These are phyloP conservation scores for Cicer chorassanicum DNA, from an alignment of 306 rosid genomes.

Conservation along the genomic window DNA sequence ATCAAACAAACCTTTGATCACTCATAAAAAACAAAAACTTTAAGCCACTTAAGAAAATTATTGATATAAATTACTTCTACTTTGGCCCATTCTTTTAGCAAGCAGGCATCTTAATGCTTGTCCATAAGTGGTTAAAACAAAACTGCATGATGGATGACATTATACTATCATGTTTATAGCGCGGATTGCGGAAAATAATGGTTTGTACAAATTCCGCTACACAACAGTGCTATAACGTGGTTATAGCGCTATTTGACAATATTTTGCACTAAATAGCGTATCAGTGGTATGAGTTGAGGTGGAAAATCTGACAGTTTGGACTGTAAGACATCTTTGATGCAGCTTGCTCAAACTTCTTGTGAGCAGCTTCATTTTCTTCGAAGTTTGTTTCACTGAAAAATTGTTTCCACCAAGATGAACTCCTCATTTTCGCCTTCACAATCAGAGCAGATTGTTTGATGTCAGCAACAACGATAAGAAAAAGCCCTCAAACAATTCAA, in stretches of 20 bases:
- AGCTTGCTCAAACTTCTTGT: constrained; percentile 73
- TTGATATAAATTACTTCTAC: constrained; percentile 1
- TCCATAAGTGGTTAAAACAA: constrained; percentile 27
- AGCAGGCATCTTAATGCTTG: constrained; percentile 23
- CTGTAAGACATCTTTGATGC: constrained; percentile 64
- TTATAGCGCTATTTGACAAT: too few relatives aligned
- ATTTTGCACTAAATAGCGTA: neutral
- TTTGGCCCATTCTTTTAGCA: constrained; percentile 26
- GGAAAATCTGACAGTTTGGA: constrained; percentile 84
- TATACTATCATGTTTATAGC: constrained; percentile 35
- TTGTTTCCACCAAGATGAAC: constrained; percentile 84
- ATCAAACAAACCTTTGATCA: neutral
- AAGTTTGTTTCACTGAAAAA: constrained; percentile 67
- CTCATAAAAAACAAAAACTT: neutral
- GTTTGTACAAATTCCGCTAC: too few relatives aligned
- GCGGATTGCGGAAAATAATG: too few relatives aligned
- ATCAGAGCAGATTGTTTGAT: constrained; percentile 35
- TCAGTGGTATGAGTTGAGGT: constrained; percentile 74
- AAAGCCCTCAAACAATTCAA: constrained; percentile 1
- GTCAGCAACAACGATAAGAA: constrained; percentile 27
- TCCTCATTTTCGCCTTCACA: constrained; percentile 88
- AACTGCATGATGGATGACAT: constrained; percentile 36
- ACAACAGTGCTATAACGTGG: too few relatives aligned
- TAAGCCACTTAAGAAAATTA: neutral
- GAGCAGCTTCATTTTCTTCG: constrained; percentile 65